These are phyloP conservation scores for Cladosporium sp. DNA, from an alignment of 2,329 filamentous ascomycete genomes.

Conservation along the genomic window DNA sequence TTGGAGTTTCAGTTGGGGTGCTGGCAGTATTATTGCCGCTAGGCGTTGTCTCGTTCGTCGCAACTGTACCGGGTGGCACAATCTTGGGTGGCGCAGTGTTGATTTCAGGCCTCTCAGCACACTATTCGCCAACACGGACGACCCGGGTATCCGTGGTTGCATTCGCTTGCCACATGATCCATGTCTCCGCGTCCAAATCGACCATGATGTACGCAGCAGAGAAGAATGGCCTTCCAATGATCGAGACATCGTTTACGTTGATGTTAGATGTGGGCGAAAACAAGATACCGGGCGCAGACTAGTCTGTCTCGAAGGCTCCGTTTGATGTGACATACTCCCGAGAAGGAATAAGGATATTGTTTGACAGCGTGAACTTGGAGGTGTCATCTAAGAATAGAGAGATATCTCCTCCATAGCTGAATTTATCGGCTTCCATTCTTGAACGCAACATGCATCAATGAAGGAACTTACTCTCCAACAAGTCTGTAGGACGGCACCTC, in stretches of 20 bases:
- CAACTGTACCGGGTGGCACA: neutral
- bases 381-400: constrained; percentile 16
- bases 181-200: constrained; percentile 22
- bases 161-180: constrained; percentile 24
- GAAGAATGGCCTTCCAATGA: constrained; percentile 24
- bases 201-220: constrained; percentile 25
- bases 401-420: constrained; percentile 22
- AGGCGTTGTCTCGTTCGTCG: too few species aligned
- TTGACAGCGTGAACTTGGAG: constrained; percentile 22
- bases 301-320: constrained; percentile 19
- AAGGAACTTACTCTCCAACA: constrained; percentile 21
- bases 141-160: constrained; percentile 21
- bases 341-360: constrained; percentile 23
- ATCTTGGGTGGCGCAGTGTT: constrained; percentile 3
- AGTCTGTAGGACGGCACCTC: constrained; percentile 14
- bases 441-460: neutral
- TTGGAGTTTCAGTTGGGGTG: too few species aligned
- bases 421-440: neutral
- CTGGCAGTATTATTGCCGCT: too few species aligned
- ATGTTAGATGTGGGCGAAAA: constrained; percentile 9
- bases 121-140: constrained; percentile 19
- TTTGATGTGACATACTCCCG: constrained; percentile 20
- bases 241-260: constrained; percentile 21
- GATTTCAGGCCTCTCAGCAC: constrained; percentile 17
- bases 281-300: constrained; percentile 15